phyloP scores from a whole-genome alignment of 2,329 filamentous ascomycete genomes.

The Dissoconium aciculare region DNA sequence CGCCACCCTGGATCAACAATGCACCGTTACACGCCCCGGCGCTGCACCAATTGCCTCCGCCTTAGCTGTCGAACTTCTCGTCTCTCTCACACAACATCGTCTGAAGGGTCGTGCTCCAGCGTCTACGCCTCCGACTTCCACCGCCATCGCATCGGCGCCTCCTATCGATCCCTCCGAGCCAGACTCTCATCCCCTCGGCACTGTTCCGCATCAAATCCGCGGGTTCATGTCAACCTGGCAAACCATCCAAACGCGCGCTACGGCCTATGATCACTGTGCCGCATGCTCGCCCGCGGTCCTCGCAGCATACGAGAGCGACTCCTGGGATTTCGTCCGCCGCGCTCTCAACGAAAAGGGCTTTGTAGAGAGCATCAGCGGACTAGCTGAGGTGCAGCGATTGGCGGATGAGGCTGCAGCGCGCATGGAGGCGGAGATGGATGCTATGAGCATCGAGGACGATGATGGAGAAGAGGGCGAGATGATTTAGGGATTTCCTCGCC shows the following conservation, averaged over 20 bases:
- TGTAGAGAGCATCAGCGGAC: conserved; percentile 59
- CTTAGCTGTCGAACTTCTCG: conserved; percentile 75
- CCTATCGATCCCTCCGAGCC: conserved; percentile 19
- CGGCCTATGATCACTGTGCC: conserved; percentile 67
- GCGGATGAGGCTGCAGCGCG: conserved; percentile 34
- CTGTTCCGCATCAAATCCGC: conserved; percentile 67
- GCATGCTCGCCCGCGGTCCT: conserved; percentile 62
- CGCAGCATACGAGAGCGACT: conserved; percentile 48
- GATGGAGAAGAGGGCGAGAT: conserved; percentile 34
- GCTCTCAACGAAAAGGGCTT: conserved; percentile 63
- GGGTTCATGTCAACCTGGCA: conserved; percentile 62
- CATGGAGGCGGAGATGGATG: conserved; percentile 49
- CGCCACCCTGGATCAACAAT: conserved; percentile 92
- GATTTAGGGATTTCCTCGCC: conserved; percentile 4
- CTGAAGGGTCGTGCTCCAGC: conserved; percentile 28
- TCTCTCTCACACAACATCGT: conserved; percentile 64
- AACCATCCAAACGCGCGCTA: conserved; percentile 57
- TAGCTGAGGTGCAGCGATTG: conserved; percentile 49
- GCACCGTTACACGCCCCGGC: conserved; percentile 87
- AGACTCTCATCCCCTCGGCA: conserved; percentile 42
- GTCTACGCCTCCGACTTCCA: conserved; percentile 14
- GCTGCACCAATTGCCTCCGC: conserved; percentile 86
- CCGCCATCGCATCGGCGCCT: conserved; percentile 19
- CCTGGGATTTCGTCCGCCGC: conserved; percentile 63
- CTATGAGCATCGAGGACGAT: conserved; percentile 35